Evolutionary conservation across 148 eudicot species (phyloP), one percentile per base, ranked within the genome.

Genomic region (Camellia sinensis): DNA sequence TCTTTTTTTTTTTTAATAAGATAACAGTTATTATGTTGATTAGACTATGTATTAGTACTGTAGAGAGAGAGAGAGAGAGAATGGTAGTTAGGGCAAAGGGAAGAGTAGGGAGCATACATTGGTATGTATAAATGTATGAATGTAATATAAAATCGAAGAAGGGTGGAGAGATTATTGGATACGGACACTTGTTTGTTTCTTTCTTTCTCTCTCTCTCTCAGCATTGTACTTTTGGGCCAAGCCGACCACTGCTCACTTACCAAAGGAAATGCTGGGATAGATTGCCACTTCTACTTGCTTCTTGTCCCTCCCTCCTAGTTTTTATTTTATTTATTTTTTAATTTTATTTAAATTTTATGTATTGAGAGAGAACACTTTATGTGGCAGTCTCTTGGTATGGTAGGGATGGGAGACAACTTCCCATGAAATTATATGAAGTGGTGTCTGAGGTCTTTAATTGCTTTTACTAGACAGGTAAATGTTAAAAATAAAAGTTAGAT

Each of bases 251-350:
- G 76, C 76, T 2, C 64, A 21, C 76, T 54, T 54, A 54, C 76
- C 76, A 56, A 73, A 29, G 76, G 64, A 73, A 56, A 29, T 73
- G 76, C 76, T 73, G 76, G 76, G 75, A 72, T 72, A 19, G 14
- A 19, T 5, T 22, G 18, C 13, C 46, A 29, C 18, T 22, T 43
- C 37, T 29, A 29, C 9, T 3, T 8, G 60, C 63, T 53, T 37
- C 43, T 0, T 17, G 37, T 37, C 6, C 43, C 3, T 13, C 4
- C 46, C 7, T 11, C 9, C 5, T 41, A 6, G 15, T 43, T 13
- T 10, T 14, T 1, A 29, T 29, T 29, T 29, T 29, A 29, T 29
- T 29, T 29, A 29, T 2, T 6, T 67, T 1, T 67, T 66, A 7
- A 10, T 66, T 66, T 12, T 3, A 12, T 37, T 4, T 5, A 10